These are phyloP conservation scores for Acacia crassicarpa DNA, from an alignment of 306 rosid genomes.

Conservation along the genomic window DNA sequence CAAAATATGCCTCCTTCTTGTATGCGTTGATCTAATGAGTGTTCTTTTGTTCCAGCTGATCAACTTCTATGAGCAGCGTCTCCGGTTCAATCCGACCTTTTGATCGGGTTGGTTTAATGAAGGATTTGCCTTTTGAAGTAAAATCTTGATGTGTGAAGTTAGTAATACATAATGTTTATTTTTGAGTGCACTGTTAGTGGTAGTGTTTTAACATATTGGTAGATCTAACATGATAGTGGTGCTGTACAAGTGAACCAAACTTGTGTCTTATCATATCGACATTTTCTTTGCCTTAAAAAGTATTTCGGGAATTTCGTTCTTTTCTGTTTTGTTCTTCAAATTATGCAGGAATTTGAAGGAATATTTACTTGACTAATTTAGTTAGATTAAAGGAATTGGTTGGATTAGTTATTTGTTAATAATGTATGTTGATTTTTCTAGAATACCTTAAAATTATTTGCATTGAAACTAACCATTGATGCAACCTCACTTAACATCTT, in stretches of 20 bases:
- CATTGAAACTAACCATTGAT: no score
- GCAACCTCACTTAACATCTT: no score
- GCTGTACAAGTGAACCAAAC: constrained; percentile 11
- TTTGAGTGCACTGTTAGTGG: constrained; percentile 17
- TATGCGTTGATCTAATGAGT: constrained; percentile 6
- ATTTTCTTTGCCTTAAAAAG: background rate
- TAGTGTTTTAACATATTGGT: constrained; percentile 28
- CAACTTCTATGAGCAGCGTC: constrained; percentile 87
- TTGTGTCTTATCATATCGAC: background rate
- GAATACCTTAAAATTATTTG: no score
- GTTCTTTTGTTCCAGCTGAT: constrained; percentile 63
- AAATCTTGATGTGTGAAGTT: background rate
- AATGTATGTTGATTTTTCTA: no score
- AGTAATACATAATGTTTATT: no score
- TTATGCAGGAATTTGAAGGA: background rate
- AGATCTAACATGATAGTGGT: constrained; percentile 50
- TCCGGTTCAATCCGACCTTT: constrained; percentile 63
- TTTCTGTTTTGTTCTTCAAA: background rate
- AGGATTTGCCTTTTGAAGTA: background rate
- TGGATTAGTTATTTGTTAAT: no score
- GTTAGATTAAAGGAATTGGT: no score
- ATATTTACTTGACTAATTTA: no score
- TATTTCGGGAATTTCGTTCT: background rate
- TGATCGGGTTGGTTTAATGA: background rate
- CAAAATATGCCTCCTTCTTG: constrained; percentile 14